phyloP scores from a whole-genome alignment of 106 monocot species.

The Acanthochlamys bracteata region DNA sequence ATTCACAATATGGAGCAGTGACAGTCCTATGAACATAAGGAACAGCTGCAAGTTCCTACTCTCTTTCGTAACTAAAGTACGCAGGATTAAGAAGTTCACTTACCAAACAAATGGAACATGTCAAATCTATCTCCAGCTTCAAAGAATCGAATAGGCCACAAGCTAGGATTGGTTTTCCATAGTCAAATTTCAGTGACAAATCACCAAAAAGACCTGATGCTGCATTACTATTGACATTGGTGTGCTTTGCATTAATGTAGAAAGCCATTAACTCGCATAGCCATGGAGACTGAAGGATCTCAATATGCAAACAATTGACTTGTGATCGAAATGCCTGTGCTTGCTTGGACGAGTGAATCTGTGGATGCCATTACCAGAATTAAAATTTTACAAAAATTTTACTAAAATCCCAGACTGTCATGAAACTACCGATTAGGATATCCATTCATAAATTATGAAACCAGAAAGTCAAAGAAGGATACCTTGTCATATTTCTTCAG shows the following conservation, averaged over 20 bases:
- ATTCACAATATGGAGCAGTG: too few relatives aligned
- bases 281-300: constrained; percentile 93
- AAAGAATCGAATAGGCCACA: constrained; percentile 64
- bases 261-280: constrained; percentile 79
- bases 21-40: too few relatives aligned
- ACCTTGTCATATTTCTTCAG: constrained; percentile 94
- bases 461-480: not conserved
- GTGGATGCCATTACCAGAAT: too few relatives aligned
- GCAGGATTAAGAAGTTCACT: constrained; percentile 3
- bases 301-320: constrained; percentile 65
- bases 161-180: constrained; percentile 47
- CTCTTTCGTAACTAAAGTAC: too few relatives aligned
- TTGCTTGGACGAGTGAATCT: constrained; percentile 87
- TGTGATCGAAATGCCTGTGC: constrained; percentile 63
- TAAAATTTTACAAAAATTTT: too few relatives aligned
- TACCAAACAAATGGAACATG: constrained; percentile 91
- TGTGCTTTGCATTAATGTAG: constrained; percentile 54
- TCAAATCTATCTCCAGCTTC: constrained; percentile 67
- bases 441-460: too few relatives aligned
- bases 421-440: too few relatives aligned
- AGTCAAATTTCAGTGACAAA: constrained; percentile 44
- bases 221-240: constrained; percentile 10
- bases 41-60: too few relatives aligned
- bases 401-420: too few relatives aligned
- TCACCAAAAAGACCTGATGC: constrained; percentile 40